Conservation (phyloP, 1,284 basidiomycete species). For the Cutaneotrichosporon curvatum region DNA sequence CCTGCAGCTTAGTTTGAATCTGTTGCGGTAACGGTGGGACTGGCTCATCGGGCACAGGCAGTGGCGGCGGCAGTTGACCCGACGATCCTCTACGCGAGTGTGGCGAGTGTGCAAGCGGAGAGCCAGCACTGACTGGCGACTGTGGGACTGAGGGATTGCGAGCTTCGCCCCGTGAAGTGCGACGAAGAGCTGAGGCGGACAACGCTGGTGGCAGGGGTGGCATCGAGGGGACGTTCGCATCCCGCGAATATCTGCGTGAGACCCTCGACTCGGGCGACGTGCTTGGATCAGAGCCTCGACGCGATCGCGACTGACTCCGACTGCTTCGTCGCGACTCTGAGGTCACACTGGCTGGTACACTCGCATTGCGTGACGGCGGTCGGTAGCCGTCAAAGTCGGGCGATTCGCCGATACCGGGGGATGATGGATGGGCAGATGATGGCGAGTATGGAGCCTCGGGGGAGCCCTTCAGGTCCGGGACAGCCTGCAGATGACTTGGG, state of each 20-base stretch:
- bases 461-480: not conserved
- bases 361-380: constrained; percentile 1
- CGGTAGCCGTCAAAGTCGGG: not conserved
- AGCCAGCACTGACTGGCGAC: not conserved
- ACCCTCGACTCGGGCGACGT: not conserved
- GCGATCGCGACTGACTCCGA: not conserved
- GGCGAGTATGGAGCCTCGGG: not conserved
- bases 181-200: not conserved
- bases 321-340: constrained; percentile 3
- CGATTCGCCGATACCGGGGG: not conserved
- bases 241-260: not conserved
- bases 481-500: too few relatives aligned
- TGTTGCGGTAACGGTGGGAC: not conserved
- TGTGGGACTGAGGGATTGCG: not conserved
- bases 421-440: not conserved
- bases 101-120: not conserved
- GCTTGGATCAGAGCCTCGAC: not conserved
- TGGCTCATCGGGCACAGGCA: constrained; percentile 8
- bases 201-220: not conserved
- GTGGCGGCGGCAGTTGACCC: constrained; percentile 1
- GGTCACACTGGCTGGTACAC: constrained; percentile 2
- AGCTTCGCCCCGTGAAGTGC: not conserved
- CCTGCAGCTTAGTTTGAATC: too few relatives aligned
- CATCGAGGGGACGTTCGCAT: not conserved
- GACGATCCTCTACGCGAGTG: not conserved